These are phyloP conservation scores for Dactylellina drechsleri DNA, from an alignment of 2,329 filamentous ascomycete genomes.

Conservation along the genomic window DNA sequence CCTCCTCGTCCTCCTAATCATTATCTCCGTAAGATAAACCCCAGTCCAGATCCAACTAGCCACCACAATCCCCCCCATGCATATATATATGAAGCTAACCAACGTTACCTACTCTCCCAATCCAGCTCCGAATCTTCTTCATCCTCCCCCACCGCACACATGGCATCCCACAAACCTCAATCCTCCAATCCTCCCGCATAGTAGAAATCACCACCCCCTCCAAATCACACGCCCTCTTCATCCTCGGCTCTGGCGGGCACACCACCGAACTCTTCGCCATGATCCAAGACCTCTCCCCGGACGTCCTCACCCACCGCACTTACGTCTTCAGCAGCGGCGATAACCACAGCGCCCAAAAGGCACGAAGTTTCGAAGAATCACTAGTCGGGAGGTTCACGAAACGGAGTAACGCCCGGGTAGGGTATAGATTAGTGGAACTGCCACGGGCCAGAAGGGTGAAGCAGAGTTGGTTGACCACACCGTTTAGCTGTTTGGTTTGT, in stretches of 20 bases:
- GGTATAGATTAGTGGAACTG: constrained; percentile 66
- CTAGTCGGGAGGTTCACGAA: constrained; percentile 58
- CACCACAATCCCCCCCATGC: neutral
- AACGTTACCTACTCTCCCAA: no score
- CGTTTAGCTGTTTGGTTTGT: constrained; percentile 73
- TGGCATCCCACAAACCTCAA: constrained; percentile 23
- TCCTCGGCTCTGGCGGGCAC: constrained; percentile 92
- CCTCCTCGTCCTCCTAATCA: constrained; percentile 24
- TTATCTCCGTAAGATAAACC: constrained; percentile 31
- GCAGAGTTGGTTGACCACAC: constrained; percentile 79
- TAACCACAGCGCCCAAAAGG: constrained; percentile 72
- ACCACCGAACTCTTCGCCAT: constrained; percentile 94
- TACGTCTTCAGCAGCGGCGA: constrained; percentile 86
- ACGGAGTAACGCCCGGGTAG: constrained; percentile 31
- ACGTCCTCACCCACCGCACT: constrained; percentile 71
- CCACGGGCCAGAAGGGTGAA: constrained; percentile 83
- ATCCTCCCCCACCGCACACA: constrained; percentile 36
- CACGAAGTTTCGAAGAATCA: constrained; percentile 71
- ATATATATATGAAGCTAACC: constrained; percentile 11
- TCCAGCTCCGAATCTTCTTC: constrained; percentile 35
- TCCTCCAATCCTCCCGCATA: constrained; percentile 46
- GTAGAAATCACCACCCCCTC: constrained; percentile 33
- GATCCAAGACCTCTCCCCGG: constrained; percentile 71
- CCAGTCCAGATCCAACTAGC: neutral
- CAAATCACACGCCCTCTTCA: constrained; percentile 73